A percentile compares a stretch with the other conserved stretches of the same genome.
Evolutionary conservation across 345 rosid genomes (phyloP).

Genomic region (Acer saccharum): DNA sequence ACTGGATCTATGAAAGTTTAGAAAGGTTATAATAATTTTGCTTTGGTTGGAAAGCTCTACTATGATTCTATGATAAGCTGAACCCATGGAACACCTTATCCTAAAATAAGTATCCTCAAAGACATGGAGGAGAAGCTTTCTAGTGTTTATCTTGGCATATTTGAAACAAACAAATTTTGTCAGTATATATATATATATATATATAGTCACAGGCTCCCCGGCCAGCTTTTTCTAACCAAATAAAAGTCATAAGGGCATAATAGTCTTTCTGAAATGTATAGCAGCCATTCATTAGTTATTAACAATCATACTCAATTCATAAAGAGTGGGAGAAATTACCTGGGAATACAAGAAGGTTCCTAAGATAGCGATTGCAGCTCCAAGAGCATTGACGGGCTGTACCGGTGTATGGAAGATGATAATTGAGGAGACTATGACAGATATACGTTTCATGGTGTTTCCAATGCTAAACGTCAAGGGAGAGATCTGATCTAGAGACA

Average conservation of each 20-base stretch:
- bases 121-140: constrained; percentile 10
- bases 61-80: not conserved
- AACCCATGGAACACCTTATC: not conserved
- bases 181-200: not conserved
- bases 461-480: constrained; percentile 97
- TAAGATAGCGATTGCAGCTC: constrained; percentile 72
- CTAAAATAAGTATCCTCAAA: not conserved
- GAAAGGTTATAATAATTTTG: not conserved
- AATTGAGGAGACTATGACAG: constrained; percentile 94
- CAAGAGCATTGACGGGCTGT: constrained; percentile 88
- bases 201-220: not conserved
- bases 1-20: not conserved
- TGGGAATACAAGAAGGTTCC: constrained; percentile 98
- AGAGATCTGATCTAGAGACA: constrained; percentile 95
- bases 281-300: too few species aligned
- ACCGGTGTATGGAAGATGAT: constrained; percentile 98
- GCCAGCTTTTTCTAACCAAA: not conserved
- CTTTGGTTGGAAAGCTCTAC: not conserved
- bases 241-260: constrained; percentile 16
- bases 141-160: not conserved
- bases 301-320: too few species aligned
- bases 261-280: constrained; percentile 10
- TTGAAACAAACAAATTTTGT: not conserved
- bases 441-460: constrained; percentile 90
- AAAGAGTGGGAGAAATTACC: constrained; percentile 42